Conservation (phyloP, 164 flowering plant genomes). For the Umbellularia californica region DNA sequence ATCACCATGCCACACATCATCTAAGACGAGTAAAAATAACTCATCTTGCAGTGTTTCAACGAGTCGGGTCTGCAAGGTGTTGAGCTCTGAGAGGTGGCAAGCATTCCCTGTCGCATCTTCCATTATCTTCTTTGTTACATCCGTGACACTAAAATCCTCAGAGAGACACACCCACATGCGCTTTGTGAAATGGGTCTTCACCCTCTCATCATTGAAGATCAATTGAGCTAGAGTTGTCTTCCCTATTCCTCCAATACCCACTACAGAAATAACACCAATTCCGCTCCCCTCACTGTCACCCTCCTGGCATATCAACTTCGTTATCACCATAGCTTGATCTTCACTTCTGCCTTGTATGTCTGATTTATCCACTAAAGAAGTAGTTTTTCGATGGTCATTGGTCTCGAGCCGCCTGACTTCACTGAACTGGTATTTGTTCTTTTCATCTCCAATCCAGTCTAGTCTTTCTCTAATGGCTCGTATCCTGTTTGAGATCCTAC, state of each 20-base stretch:
- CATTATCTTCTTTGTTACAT: not conserved
- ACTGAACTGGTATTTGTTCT: not conserved
- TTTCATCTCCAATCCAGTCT: not conserved
- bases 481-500: not conserved
- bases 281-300: not conserved
- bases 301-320: not conserved
- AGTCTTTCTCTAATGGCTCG: not conserved
- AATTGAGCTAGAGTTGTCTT: slow-evolving; percentile 5
- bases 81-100: not conserved
- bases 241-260: slow-evolving; percentile 5
- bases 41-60: not conserved
- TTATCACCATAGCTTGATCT: not conserved
- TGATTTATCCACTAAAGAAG: not conserved
- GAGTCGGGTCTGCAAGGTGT: not conserved
- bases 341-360: not conserved
- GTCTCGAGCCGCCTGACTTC: not conserved
- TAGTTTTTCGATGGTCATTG: not conserved
- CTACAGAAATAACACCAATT: not conserved
- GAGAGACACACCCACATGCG: slow-evolving; percentile 5
- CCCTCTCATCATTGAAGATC: slow-evolving; percentile 2
- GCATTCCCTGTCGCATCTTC: not conserved
- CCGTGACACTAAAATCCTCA: not conserved
- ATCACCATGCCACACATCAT: not conserved
- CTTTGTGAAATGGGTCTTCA: not conserved
- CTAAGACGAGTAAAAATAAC: not conserved